These are phyloP conservation scores for Phytophthora europaea DNA, from an alignment of 352 stramenopile genomes.

Conservation along the genomic window DNA sequence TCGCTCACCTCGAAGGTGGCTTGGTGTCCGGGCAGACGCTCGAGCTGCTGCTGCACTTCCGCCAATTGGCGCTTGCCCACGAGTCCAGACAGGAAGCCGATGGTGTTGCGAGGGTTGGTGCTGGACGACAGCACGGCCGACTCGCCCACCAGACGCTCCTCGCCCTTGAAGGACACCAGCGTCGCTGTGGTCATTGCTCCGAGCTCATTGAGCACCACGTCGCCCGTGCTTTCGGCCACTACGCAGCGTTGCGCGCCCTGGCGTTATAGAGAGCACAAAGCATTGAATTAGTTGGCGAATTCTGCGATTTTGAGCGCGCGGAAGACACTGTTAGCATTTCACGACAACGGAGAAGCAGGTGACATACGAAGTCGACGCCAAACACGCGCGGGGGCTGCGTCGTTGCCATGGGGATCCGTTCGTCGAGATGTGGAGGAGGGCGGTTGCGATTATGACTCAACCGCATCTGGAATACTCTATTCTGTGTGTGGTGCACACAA, in stretches of 20 bases:
- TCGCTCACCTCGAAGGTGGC: slow-evolving; percentile 50
- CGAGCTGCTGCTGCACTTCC: slow-evolving; percentile 52
- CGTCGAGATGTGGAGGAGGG: slow-evolving; percentile 24
- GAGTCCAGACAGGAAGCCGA: slow-evolving; percentile 75
- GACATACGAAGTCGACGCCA: slow-evolving; percentile 83
- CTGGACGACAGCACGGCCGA: slow-evolving; percentile 85
- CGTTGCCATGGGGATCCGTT: slow-evolving; percentile 37
- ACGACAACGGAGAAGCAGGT: background rate
- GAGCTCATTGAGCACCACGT: slow-evolving; percentile 92
- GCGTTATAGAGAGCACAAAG: slow-evolving; percentile 4
- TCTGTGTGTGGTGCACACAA: slow-evolving; percentile 9
- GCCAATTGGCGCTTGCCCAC: slow-evolving; percentile 64
- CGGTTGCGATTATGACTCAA: background rate
- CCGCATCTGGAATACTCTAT: slow-evolving; percentile 38
- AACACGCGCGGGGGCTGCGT: slow-evolving; percentile 58
- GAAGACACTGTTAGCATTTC: slow-evolving; percentile 5
- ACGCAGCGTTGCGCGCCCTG: slow-evolving; percentile 86
- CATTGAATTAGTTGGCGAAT: slow-evolving; percentile 7
- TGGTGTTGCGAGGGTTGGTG: slow-evolving; percentile 88
- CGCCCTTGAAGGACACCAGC: slow-evolving; percentile 89
- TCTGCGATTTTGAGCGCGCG: slow-evolving; percentile 3
- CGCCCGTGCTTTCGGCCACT: slow-evolving; percentile 70
- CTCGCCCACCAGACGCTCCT: slow-evolving; percentile 88
- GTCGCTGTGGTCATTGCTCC: slow-evolving; percentile 89
- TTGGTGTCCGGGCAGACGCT: slow-evolving; percentile 59